Evolutionary conservation across 129 eudicot species (phyloP), one percentile per base, ranked within the genome.

Genomic region (Heracleum sosnowskyi): DNA sequence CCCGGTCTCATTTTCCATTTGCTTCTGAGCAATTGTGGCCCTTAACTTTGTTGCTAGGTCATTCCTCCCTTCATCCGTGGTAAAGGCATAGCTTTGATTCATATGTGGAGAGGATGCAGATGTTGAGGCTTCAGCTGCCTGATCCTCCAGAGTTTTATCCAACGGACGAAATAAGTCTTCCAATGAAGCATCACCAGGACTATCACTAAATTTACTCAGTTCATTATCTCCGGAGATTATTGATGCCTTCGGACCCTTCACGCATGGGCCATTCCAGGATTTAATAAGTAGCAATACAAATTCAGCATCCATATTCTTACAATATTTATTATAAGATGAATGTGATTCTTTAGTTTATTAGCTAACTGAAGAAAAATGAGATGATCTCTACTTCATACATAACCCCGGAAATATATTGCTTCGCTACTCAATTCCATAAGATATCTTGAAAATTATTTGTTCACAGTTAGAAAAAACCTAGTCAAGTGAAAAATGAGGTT

Each of bases 171-270:
- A 91, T 34, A 95, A 85, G 81, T 95, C 99, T 69, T 95, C 99
- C 87, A 92, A 82, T 51, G 92, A 95, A 76, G 99, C 99, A 87
- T 95, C 99, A 53, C 92, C 94, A 37, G 99, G 99, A 79, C 94
- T 81, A 78, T 92, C 99, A 88, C 97, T 95, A 81, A 95, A 95
- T 80, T 88, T 90, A 86, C 92, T 95, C 22, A 95, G 91, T 83
- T 90, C 99, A 53, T 88, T 88, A 77, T 78, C 93, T 39, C 80
- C 89, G 33, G 84, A 60, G 44, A 73, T 69, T 63, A 74, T 44
- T 83, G 83, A 76, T 78, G 84, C 83, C 84, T 86, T 89, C 24
- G 40, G 87, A 89, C 68, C 91, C 96, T 90, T 83, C 40, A 76
- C 42, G 33, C 44, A 26, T 16, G 36, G 28, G 29, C 42, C 82